Evolutionary conservation across 2,329 filamentous ascomycete species (phyloP).

Genomic region (Mariannaea sp.): DNA sequence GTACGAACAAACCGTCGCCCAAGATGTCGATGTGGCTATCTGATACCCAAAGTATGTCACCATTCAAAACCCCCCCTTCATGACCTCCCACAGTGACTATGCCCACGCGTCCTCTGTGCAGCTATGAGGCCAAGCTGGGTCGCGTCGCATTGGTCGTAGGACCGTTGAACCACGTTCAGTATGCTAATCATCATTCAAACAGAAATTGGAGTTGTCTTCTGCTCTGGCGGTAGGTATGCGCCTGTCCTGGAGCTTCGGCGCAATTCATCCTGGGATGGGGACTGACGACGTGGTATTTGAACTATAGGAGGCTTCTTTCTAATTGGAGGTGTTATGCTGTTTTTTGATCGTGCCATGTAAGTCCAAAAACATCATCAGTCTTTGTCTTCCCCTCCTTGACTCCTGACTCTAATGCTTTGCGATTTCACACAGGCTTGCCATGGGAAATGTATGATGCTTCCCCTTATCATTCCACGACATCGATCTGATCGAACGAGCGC

Average conservation of each 20-base stretch:
- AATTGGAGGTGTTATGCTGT: conserved; percentile 90
- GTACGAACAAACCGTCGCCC: too few species aligned
- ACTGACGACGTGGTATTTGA: conserved; percentile 23
- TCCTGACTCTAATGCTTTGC: conserved; percentile 87
- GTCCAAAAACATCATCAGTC: conserved; percentile 42
- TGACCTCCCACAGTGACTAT: too few species aligned
- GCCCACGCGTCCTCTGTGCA: not conserved
- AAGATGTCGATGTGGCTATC: conserved; percentile 88
- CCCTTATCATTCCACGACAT: conserved; percentile 14
- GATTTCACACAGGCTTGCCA: conserved; percentile 75
- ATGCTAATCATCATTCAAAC: conserved; percentile 41
- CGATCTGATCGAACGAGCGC: conserved; percentile 22
- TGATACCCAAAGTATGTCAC: conserved; percentile 84
- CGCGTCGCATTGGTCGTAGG: not conserved
- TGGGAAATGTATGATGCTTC: conserved; percentile 82
- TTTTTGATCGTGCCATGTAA: conserved; percentile 96
- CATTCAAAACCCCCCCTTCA: conserved; percentile 32
- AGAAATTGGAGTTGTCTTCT: conserved; percentile 98
- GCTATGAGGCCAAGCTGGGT: not conserved
- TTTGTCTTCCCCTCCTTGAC: conserved; percentile 35
- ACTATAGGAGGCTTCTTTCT: conserved; percentile 89
- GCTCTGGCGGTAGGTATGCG: conserved; percentile 82
- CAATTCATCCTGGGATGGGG: conserved; percentile 19
- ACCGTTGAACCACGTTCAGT: not conserved
- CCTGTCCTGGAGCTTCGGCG: conserved; percentile 26